A percentile compares a stretch with the other conserved stretches of the same genome.
Evolutionary conservation across 768 basidiomycete species (phyloP).

Genomic region (Kwoniella bestiolae): DNA sequence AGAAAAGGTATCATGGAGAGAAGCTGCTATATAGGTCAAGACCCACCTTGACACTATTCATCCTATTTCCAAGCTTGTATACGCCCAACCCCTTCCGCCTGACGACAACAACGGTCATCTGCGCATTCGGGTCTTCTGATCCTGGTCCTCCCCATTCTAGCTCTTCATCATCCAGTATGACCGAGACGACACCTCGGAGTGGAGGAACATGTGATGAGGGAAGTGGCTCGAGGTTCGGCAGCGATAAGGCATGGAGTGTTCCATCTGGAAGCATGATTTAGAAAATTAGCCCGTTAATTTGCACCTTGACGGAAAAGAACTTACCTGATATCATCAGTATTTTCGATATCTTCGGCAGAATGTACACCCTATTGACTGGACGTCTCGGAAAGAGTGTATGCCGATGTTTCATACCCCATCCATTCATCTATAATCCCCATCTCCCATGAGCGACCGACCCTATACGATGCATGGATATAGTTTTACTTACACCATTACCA

Average conservation of each 20-base stretch:
- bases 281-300: no score
- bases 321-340: slow-evolving; percentile 76
- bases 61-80: slow-evolving; percentile 49
- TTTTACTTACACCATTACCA: slow-evolving; percentile 33
- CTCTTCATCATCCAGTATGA: slow-evolving; percentile 76
- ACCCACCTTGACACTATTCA: slow-evolving; percentile 46
- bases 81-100: slow-evolving; percentile 56
- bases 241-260: slow-evolving; percentile 72
- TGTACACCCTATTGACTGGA: slow-evolving; percentile 76
- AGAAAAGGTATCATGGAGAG: no score
- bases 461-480: no score
- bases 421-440: slow-evolving; percentile 50
- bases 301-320: no score
- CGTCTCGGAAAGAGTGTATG: slow-evolving; percentile 72
- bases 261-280: no score
- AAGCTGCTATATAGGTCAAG: not conserved
- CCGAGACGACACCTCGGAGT: slow-evolving; percentile 75
- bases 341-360: slow-evolving; percentile 75
- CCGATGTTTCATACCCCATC: slow-evolving; percentile 71
- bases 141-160: slow-evolving; percentile 57
- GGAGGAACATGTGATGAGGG: slow-evolving; percentile 69
- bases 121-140: slow-evolving; percentile 33
- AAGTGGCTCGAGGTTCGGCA: slow-evolving; percentile 78
- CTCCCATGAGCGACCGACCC: not conserved
- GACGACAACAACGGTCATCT: slow-evolving; percentile 56